Evolutionary conservation across 1,139 yeast species (phyloP).

Genomic region (Pichia sp.): DNA sequence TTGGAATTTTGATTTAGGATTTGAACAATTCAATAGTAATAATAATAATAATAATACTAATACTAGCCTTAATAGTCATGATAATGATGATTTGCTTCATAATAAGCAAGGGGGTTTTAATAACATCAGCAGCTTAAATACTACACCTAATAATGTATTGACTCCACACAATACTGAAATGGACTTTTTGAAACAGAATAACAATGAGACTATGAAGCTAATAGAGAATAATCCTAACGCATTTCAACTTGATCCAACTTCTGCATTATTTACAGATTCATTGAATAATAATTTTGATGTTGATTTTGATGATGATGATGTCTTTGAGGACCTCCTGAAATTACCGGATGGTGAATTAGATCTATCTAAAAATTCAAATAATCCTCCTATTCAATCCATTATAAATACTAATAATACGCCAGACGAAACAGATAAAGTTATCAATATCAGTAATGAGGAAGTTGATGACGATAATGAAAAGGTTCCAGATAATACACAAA

Average conservation of each 20-base stretch:
- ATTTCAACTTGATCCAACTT: conserved; percentile 7
- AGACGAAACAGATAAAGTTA: no score
- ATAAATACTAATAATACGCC: no score
- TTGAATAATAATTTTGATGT: not conserved
- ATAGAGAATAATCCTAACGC: conserved; percentile 13
- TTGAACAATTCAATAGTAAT: not conserved
- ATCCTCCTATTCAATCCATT: no score
- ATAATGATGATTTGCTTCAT: no score
- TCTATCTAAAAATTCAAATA: no score
- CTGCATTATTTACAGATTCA: not conserved
- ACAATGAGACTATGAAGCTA: conserved; percentile 18
- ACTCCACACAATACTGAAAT: no score
- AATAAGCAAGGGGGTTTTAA: no score
- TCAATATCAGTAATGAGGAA: no score
- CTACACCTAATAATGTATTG: no score
- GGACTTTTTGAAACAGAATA: conserved; percentile 36
- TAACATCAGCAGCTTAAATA: no score
- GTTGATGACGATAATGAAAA: conserved; percentile 33
- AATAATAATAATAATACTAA: no score
- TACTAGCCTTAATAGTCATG: no score
- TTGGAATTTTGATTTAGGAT: conserved; percentile 11
- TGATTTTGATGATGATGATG: conserved; percentile 12
- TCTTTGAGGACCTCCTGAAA: conserved; percentile 14
- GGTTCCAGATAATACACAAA: conserved; percentile 49
- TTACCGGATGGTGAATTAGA: conserved; percentile 1